A percentile compares a stretch with the other conserved stretches of the same genome.
These are phyloP conservation scores for Bryum argenteum DNA, from an alignment of 225 moss, liverwort and hornwort genomes.

Conservation along the genomic window DNA sequence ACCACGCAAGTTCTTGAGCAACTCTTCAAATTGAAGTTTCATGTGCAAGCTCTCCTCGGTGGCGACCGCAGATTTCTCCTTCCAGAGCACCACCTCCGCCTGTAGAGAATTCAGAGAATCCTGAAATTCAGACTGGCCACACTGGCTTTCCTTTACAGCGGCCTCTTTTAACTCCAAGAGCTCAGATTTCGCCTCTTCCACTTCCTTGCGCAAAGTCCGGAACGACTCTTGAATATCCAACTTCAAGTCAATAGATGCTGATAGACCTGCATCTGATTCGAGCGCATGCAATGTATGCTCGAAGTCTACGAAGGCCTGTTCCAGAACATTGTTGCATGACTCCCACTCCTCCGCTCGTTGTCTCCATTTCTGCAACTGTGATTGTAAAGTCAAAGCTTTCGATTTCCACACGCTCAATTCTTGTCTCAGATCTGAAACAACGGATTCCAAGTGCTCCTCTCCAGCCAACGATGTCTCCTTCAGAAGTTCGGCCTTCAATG, in stretches of 20 bases:
- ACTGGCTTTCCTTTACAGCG: conserved; percentile 19
- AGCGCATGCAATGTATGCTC: conserved; percentile 30
- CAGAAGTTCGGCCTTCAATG: conserved; percentile 34
- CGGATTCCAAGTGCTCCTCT: conserved; percentile 16
- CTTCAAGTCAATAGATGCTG: conserved; percentile 30
- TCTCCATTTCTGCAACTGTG: conserved; percentile 49
- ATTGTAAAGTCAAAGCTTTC: conserved; percentile 34
- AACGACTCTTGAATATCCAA: conserved; percentile 34
- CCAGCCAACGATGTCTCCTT: neutral
- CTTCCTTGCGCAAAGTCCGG: conserved; percentile 30
- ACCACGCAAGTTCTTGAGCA: conserved; percentile 35
- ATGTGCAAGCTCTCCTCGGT: conserved; percentile 32
- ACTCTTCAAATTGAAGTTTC: conserved; percentile 34
- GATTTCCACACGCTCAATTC: conserved; percentile 31
- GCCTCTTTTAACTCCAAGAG: conserved; percentile 34
- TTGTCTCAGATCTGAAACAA: conserved; percentile 20
- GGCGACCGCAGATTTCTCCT: conserved; percentile 37
- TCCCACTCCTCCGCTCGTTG: conserved; percentile 42
- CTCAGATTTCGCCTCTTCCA: conserved; percentile 36
- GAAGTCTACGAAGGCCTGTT: conserved; percentile 32
- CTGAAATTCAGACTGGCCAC: conserved; percentile 30
- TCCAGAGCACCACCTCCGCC: conserved; percentile 58
- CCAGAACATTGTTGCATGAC: conserved; percentile 27
- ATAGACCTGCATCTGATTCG: conserved; percentile 28
- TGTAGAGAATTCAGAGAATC: conserved; percentile 36